These are phyloP conservation scores for Naganishia vishniacii DNA, from an alignment of 768 basidiomycete species.

Conservation along the genomic window DNA sequence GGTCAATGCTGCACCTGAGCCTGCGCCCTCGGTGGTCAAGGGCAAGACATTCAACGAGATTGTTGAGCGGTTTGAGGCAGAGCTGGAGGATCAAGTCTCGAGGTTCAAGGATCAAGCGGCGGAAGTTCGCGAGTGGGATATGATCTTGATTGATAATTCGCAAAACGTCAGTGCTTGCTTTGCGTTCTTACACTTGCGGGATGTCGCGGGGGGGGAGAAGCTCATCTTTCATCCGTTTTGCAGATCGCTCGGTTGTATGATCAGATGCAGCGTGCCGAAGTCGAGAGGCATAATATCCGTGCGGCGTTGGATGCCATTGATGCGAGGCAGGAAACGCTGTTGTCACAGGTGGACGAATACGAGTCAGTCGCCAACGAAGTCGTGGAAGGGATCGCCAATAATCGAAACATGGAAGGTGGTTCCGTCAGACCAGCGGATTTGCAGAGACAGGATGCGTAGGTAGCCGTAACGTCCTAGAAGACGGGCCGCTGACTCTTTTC, in stretches of 20 bases:
- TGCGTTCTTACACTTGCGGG: no score
- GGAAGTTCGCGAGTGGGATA: constrained; percentile 29
- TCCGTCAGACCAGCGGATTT: constrained; percentile 21
- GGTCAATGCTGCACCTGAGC: constrained; percentile 16
- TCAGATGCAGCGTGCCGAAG: constrained; percentile 23
- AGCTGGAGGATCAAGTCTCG: constrained; percentile 21
- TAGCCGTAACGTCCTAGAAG: neutral
- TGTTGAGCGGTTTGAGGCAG: constrained; percentile 24
- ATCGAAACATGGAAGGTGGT: constrained; percentile 3
- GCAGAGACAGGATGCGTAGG: constrained; percentile 28
- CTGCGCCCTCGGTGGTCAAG: constrained; percentile 26
- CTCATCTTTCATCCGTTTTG: no score
- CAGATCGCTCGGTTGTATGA: constrained; percentile 23
- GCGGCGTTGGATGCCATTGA: constrained; percentile 23
- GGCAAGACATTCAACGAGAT: constrained; percentile 27
- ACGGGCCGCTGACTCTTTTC: neutral
- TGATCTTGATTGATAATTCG: constrained; percentile 28
- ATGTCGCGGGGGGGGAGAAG: neutral
- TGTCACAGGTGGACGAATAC: constrained; percentile 22
- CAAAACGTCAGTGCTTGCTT: constrained; percentile 17
- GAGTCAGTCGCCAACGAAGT: constrained; percentile 25
- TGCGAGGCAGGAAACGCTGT: constrained; percentile 20
- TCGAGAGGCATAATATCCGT: constrained; percentile 16
- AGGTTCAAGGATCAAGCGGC: constrained; percentile 26
- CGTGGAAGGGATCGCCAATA: constrained; percentile 21